Evolutionary conservation across 129 eudicot genomes (phyloP), one percentile per base, ranked within the genome.

Genomic region (Daucus carota): DNA sequence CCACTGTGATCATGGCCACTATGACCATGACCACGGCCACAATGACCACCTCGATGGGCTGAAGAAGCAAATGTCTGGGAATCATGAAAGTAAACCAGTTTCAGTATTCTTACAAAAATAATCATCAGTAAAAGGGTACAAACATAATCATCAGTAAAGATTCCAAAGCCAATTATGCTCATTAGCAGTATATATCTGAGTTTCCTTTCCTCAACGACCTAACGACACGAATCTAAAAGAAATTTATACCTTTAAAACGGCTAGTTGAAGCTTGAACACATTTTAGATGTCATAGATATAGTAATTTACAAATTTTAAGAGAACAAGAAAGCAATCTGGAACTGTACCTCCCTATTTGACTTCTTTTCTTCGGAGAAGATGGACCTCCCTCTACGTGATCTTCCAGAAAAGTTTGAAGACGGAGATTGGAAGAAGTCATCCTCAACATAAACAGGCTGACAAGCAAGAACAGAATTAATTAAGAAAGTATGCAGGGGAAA

Each of bases 351-450:
- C 2, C 70, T 67, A 63, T 88, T 87, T 63, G 73, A 54, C 80
- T 78, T 85, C 77, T 73, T 83, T 78, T 74, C 80, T 73, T 88
- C 92, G 50, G 89, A 85, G 77, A 73, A 81, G 52, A 77, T 79
- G 32, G 75, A 18, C 75, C 83, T 81, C 80, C 83, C 85, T 66
- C 68, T 75, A 36, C 65, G 80, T 6, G 80, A n/a, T 2, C 79
- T 59, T 42, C 80, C 89, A 78, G 75, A 38, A n/a, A 84, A 32
- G 69, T 81, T 79, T 77, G 79, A 72, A 43, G 92, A 85, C 16
- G 85, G 77, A 42, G 89, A 78, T 59, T 88, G 87, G 46, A 88
- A 85, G 73, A 88, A 88, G 76, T 88, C 87, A 38, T 88, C 92
- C 82, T 88, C 85, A 41, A 74, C 76, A 48, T 83, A 88, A 70